A percentile compares a stretch with the other conserved stretches of the same genome.
These are phyloP conservation scores for Salix arbutifolia DNA, from an alignment of 345 rosid genomes.

Conservation along the genomic window DNA sequence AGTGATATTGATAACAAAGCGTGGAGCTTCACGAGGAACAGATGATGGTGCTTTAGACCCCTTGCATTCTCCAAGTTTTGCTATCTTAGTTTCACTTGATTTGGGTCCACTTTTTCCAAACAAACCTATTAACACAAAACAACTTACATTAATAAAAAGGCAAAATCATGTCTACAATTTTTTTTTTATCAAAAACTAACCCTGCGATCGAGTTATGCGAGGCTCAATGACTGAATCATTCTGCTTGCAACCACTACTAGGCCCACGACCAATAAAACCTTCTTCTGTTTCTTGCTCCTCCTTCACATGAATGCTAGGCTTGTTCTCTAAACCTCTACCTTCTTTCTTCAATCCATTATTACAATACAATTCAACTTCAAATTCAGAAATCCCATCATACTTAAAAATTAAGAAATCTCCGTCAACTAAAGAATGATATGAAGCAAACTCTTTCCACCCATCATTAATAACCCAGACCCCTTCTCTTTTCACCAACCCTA, in stretches of 20 bases:
- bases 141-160: not conserved
- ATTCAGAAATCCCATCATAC: conserved; percentile 2
- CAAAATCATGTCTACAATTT: not conserved
- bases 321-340: no score
- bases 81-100: not conserved
- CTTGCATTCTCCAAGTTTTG: not conserved
- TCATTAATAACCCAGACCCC: conserved; percentile 8
- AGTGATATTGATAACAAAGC: not conserved
- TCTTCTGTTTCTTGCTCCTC: not conserved
- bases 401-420: conserved; percentile 29
- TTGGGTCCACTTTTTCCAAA: no score
- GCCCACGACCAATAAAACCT: no score
- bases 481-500: conserved; percentile 11
- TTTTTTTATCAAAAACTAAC: not conserved
- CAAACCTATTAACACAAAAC: not conserved
- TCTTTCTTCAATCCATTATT: conserved; percentile 17
- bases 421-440: conserved; percentile 2
- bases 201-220: not conserved
- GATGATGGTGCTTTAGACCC: not conserved
- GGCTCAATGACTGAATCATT: not conserved
- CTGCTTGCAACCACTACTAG: not conserved
- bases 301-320: not conserved
- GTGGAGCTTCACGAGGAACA: not conserved
- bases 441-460: conserved; percentile 30
- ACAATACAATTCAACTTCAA: conserved; percentile 19